These are phyloP conservation scores for Plasmodium inui DNA, from an alignment of 169 alveolate species.

Conservation along the genomic window DNA sequence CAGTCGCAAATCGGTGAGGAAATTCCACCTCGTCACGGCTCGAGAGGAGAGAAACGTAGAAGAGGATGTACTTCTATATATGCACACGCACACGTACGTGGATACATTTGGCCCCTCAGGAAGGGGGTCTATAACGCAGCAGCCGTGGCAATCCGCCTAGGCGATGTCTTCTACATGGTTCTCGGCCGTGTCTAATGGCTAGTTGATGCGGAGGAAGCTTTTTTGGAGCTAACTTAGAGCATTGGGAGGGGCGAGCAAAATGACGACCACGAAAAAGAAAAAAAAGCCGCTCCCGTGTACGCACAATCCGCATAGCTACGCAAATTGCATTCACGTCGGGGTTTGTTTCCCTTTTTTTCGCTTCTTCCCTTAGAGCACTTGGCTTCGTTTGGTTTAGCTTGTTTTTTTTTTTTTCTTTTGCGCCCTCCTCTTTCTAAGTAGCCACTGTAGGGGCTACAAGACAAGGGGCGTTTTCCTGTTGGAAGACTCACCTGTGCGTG, in stretches of 20 bases:
- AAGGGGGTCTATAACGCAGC: neutral
- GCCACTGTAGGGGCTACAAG: neutral
- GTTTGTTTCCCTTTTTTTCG: neutral
- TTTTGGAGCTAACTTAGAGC: neutral
- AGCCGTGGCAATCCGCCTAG: neutral
- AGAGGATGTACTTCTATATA: neutral
- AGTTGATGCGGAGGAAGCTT: neutral
- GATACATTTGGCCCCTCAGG: neutral
- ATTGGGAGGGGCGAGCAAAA: neutral
- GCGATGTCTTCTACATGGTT: neutral
- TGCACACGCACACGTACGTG: conserved; percentile 1
- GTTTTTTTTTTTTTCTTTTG: neutral
- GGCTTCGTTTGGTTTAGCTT: neutral
- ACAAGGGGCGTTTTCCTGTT: neutral
- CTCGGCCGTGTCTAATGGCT: neutral
- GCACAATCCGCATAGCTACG: neutral
- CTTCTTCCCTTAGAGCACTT: neutral
- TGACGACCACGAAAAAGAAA: neutral
- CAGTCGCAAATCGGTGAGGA: neutral
- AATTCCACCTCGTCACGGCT: neutral
- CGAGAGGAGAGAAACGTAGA: neutral
- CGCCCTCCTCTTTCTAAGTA: neutral
- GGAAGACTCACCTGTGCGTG: neutral
- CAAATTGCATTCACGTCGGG: neutral
- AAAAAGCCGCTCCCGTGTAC: neutral